A percentile compares a stretch with the other conserved stretches of the same genome.
phyloP scores from a whole-genome alignment of 2,329 filamentous ascomycete genomes.

The Fusarium compactum region DNA sequence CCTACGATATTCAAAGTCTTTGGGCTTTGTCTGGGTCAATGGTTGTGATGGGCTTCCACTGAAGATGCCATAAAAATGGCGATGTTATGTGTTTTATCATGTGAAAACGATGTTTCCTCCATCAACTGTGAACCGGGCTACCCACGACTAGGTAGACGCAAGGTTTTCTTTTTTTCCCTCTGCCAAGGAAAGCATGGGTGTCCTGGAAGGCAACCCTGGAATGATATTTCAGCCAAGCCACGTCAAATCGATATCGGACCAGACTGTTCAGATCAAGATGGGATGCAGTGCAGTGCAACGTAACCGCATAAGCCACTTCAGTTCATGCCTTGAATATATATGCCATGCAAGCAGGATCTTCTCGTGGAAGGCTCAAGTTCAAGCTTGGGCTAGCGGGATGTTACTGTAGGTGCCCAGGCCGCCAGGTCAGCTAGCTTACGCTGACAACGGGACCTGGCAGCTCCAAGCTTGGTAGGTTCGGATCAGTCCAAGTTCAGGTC shows the following conservation, averaged over 20 bases:
- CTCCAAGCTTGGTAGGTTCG: background rate
- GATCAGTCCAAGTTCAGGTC: constrained; percentile 1
- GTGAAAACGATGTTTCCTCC: background rate
- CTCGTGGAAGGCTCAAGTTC: background rate
- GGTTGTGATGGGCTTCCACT: background rate
- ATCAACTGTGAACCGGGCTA: background rate
- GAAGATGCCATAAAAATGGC: constrained; percentile 1
- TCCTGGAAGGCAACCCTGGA: background rate
- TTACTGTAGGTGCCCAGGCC: background rate
- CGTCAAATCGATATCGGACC: background rate
- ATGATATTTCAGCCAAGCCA: constrained; percentile 14
- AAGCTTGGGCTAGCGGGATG: no score
- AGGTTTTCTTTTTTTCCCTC: background rate
- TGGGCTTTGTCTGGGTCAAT: constrained; percentile 2
- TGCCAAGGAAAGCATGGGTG: background rate
- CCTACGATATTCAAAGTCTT: constrained; percentile 6
- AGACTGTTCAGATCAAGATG: constrained; percentile 2
- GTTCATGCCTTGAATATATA: constrained; percentile 4
- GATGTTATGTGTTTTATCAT: constrained; percentile 3
- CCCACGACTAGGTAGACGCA: background rate
- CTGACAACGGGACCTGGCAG: background rate
- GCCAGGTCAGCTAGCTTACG: background rate
- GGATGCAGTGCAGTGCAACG: constrained; percentile 12
- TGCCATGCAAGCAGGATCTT: background rate
- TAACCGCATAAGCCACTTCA: constrained; percentile 6